Evolutionary conservation across 1,284 basidiomycete species (phyloP).

Genomic region (Lignosus rhinocerotis): DNA sequence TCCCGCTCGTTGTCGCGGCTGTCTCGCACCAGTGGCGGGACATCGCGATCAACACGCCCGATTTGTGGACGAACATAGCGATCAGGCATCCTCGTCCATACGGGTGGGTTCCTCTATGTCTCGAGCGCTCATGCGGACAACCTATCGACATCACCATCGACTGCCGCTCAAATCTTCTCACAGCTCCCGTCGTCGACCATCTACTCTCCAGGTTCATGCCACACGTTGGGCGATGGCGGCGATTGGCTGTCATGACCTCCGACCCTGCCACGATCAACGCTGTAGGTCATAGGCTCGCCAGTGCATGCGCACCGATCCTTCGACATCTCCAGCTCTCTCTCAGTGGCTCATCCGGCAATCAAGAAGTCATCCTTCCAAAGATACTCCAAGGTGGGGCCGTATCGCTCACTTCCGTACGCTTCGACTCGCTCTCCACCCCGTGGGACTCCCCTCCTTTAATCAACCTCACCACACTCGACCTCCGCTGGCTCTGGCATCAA

Average conservation of each 20-base stretch:
- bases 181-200: slow-evolving; percentile 17
- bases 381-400: slow-evolving; percentile 27
- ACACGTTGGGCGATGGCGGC: slow-evolving; percentile 26
- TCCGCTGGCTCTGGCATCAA: slow-evolving; percentile 31
- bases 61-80: slow-evolving; percentile 31
- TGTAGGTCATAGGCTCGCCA: slow-evolving; percentile 21
- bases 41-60: slow-evolving; percentile 27
- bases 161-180: slow-evolving; percentile 22
- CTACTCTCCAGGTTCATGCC: slow-evolving; percentile 20
- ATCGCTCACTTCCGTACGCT: slow-evolving; percentile 26
- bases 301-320: slow-evolving; percentile 23
- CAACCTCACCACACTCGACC: slow-evolving; percentile 26
- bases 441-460: slow-evolving; percentile 22
- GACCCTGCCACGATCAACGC: slow-evolving; percentile 23
- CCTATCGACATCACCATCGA: slow-evolving; percentile 30
- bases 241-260: slow-evolving; percentile 25
- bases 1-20: slow-evolving; percentile 28
- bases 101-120: slow-evolving; percentile 24
- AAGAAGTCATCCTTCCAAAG: slow-evolving; percentile 24
- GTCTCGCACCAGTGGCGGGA: slow-evolving; percentile 32
- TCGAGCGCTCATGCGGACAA: slow-evolving; percentile 21
- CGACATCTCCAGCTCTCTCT: slow-evolving; percentile 28
- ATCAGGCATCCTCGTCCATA: slow-evolving; percentile 24
- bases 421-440: slow-evolving; percentile 28
- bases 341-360: slow-evolving; percentile 26